Conservation (phyloP, 164 flowering plant genomes). For the Chloranthus sessilifolius region DNA sequence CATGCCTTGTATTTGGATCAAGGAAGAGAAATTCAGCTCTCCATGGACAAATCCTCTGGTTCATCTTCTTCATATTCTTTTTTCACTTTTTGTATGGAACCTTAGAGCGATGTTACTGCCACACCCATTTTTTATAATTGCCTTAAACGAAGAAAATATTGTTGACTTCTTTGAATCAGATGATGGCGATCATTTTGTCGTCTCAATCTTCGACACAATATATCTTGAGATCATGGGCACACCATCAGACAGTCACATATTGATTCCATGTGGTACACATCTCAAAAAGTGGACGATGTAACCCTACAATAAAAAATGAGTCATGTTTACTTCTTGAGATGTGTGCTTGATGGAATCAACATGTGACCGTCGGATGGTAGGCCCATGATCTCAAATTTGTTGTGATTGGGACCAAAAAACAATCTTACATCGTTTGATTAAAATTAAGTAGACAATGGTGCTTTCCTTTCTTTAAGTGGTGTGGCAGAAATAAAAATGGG, state of each 20-base stretch:
- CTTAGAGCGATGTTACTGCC: background rate
- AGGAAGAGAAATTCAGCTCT: slow-evolving; percentile 43
- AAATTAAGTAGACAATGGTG: background rate
- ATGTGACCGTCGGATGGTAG: too few species aligned
- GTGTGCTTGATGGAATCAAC: too few species aligned
- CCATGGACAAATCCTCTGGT: slow-evolving; percentile 42
- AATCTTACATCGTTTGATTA: background rate
- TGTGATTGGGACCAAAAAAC: background rate
- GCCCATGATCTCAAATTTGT: too few species aligned
- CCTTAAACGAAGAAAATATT: background rate
- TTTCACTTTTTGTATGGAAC: background rate
- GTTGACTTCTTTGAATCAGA: background rate
- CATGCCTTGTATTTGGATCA: slow-evolving; percentile 24
- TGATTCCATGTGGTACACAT: too few species aligned
- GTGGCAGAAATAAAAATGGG: background rate
- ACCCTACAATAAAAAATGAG: background rate
- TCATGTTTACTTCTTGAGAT: too few species aligned
- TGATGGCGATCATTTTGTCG: background rate
- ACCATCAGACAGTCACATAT: too few species aligned
- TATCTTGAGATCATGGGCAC: too few species aligned
- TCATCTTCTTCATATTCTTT: background rate
- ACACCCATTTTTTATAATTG: background rate
- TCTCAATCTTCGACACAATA: background rate
- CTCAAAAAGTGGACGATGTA: background rate
- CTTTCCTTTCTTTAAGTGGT: background rate